A percentile compares a stretch with the other conserved stretches of the same genome.
These are phyloP conservation scores for Serendipita sp. DNA, from an alignment of 768 basidiomycete species.

Conservation along the genomic window DNA sequence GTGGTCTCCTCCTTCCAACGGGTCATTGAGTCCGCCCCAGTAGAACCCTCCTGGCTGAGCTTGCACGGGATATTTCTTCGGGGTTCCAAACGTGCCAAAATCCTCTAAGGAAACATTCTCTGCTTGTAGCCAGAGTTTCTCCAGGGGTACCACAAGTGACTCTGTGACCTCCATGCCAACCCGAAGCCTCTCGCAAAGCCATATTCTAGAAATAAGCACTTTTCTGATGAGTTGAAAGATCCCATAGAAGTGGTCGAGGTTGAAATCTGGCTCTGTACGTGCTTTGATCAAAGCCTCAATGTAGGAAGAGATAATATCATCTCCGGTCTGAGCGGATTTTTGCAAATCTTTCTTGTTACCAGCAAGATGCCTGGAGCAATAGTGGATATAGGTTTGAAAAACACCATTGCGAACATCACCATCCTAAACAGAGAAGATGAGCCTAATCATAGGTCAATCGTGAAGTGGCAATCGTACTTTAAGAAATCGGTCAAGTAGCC, in stretches of 20 bases:
- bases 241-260: not conserved
- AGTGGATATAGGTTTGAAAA: not conserved
- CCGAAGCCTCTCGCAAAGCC: not conserved
- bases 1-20: not conserved
- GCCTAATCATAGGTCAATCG: not conserved
- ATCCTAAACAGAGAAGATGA: not conserved
- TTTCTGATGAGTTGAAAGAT: not conserved
- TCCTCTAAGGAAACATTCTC: not conserved
- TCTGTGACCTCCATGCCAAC: not conserved
- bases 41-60: not conserved
- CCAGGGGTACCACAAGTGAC: not conserved
- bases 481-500: not conserved
- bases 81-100: not conserved
- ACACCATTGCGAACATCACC: not conserved
- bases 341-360: not conserved
- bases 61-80: not conserved
- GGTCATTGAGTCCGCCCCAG: not conserved
- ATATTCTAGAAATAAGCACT: not conserved
- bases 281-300: not conserved
- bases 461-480: not conserved
- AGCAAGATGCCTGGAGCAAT: not conserved
- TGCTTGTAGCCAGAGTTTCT: not conserved
- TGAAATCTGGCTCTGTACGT: not conserved
- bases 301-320: not conserved
- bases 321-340: not conserved